Evolutionary conservation across 306 rosid species (phyloP), one percentile per base, ranked within the genome.

Genomic region (Cucurbita pepo): DNA sequence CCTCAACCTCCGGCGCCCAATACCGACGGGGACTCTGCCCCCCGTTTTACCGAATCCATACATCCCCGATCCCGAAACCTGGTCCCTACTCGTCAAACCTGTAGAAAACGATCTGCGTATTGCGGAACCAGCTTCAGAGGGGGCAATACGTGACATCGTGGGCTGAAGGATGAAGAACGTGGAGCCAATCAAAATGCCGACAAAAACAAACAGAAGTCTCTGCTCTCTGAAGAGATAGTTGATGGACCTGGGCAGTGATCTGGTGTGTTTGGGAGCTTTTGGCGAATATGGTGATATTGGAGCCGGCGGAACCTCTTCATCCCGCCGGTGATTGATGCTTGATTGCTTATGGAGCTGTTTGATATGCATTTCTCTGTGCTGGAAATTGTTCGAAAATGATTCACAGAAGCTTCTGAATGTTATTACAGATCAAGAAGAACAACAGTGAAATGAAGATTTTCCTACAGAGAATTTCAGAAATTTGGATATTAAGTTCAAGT

Each of bases 201-300:
- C 80, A 15, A 95, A 82, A 65, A 91, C 87, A 71, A 95, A 95
- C 71, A 95, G 85, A 21, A 95, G 96, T 45, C 99, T 79, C 81
- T 95, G 99, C 25, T 95, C 99, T 25, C 82, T 77, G 59, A 95
- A 73, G 34, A 91, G 82, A 73, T 95, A 95, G 78, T 84, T 89
- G 74, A 95, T 86, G 75, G 97, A 89, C 88, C 97, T 79, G 10
- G 99, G 96, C 22, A 94, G 97, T 18, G 97, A 85, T 86, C 96
- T 71, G 18, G 85, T 75, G 80, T 88, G 91, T 43, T 91, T 95
- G 10, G 79, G 81, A 38, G 87, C 59, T 80, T 89, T 95, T 15
- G 99, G 91, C 3, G 97, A 88, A 88, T 95, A 91, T 0, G 98
- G 83, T 3, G 90, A 56, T 21, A 76, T 18, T 15, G 79, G 77